A percentile compares a stretch with the other conserved stretches of the same genome.
phyloP scores from a whole-genome alignment of 2,329 filamentous ascomycete species.

The Colletotrichum chlorophyti region DNA sequence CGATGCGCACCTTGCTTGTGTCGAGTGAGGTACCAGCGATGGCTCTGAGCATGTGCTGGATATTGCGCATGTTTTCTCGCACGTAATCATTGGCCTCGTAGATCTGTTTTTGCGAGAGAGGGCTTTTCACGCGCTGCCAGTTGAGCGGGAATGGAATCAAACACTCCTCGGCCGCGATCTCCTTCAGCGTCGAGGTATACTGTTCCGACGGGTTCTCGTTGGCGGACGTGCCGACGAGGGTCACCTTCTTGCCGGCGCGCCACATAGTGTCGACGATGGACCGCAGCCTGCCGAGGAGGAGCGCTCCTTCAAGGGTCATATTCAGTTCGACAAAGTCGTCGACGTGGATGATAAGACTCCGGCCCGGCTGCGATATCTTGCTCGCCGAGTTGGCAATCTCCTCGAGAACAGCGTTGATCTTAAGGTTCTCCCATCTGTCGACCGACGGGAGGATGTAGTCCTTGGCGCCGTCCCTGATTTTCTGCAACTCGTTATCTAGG shows the following conservation, averaged over 20 bases:
- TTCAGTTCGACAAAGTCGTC: slow-evolving; percentile 83
- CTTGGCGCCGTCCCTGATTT: slow-evolving; percentile 44
- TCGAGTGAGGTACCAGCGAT: slow-evolving; percentile 36
- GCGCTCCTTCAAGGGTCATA: slow-evolving; percentile 70
- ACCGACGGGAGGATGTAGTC: slow-evolving; percentile 41
- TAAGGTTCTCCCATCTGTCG: slow-evolving; percentile 67
- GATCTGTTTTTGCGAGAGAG: slow-evolving; percentile 25
- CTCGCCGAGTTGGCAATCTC: slow-evolving; percentile 45
- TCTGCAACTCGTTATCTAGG: slow-evolving; percentile 52
- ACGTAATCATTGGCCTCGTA: slow-evolving; percentile 45
- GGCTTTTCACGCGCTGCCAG: slow-evolving; percentile 30
- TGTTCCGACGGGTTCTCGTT: slow-evolving; percentile 55
- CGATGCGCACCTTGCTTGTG: slow-evolving; percentile 23
- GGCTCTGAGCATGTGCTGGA: slow-evolving; percentile 53
- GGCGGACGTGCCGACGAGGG: slow-evolving; percentile 81
- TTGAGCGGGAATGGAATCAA: slow-evolving; percentile 40
- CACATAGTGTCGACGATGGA: slow-evolving; percentile 75
- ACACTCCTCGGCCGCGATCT: slow-evolving; percentile 49
- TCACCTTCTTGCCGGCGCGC: slow-evolving; percentile 72
- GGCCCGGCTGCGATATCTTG: slow-evolving; percentile 33
- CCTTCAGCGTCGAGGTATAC: slow-evolving; percentile 47
- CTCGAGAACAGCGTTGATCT: slow-evolving; percentile 64
- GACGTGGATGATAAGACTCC: slow-evolving; percentile 75
- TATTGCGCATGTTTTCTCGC: slow-evolving; percentile 53
- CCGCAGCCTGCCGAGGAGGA: slow-evolving; percentile 74